Conservation (phyloP, 495 filamentous ascomycete species). For the Penicillium nucicola region DNA sequence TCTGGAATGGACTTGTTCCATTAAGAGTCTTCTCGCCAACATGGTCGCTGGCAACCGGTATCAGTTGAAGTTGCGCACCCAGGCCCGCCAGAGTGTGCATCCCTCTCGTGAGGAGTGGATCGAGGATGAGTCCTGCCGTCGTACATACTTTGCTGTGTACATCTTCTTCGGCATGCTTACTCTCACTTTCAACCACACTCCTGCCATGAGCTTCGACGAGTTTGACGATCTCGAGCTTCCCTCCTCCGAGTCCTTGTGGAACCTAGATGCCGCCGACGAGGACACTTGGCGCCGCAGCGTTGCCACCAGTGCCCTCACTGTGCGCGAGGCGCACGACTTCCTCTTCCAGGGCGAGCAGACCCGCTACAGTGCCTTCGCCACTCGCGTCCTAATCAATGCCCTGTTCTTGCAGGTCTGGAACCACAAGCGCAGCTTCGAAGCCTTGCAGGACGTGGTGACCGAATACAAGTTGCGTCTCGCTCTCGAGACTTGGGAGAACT, state of each 20-base stretch:
- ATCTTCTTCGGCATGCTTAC: slow-evolving; percentile 98
- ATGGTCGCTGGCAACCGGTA: slow-evolving; percentile 98
- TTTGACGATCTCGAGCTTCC: slow-evolving; percentile 91
- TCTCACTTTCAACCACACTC: slow-evolving; percentile 95
- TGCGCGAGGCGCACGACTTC: slow-evolving; percentile 89
- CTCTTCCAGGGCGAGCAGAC: slow-evolving; percentile 90
- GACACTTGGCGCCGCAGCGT: slow-evolving; percentile 76
- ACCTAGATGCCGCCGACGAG: slow-evolving; percentile 75
- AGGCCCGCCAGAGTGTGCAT: slow-evolving; percentile 74
- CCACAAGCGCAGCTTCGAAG: slow-evolving; percentile 95
- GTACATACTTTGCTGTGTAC: slow-evolving; percentile 98
- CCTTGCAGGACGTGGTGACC: slow-evolving; percentile 91
- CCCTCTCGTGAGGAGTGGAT: slow-evolving; percentile 91
- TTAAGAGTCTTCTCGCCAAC: slow-evolving; percentile 94
- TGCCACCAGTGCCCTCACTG: slow-evolving; percentile 70
- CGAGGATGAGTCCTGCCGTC: slow-evolving; percentile 92
- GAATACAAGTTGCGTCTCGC: slow-evolving; percentile 97
- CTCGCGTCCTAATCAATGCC: slow-evolving; percentile 97
- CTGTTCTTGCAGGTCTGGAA: slow-evolving; percentile 99
- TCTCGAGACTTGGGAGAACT: slow-evolving; percentile 96
- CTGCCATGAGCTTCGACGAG: slow-evolving; percentile 95
- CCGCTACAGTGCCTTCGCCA: slow-evolving; percentile 95
- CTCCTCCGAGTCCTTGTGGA: slow-evolving; percentile 94
- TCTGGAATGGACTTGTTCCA: slow-evolving; percentile 96
- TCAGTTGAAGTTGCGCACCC: slow-evolving; percentile 86